Conservation (phyloP, 2,329 filamentous ascomycete species). For the Sarocladium strictum region DNA sequence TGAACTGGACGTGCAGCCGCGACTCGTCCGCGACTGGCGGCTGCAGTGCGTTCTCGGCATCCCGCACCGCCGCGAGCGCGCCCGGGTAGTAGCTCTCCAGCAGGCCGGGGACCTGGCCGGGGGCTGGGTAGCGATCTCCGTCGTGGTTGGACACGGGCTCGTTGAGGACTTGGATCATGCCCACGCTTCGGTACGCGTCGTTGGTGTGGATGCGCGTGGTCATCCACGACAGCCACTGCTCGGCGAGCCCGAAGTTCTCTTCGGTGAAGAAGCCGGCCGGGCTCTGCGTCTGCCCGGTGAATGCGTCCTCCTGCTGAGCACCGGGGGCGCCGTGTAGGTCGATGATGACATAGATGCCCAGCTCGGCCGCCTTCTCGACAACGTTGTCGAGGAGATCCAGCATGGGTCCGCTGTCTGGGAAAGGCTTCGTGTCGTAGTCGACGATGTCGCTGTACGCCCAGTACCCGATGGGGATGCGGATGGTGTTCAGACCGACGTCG, state of each 20-base stretch:
- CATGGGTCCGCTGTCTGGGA: conserved; percentile 19
- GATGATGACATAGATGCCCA: conserved; percentile 47
- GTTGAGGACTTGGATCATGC: conserved; percentile 54
- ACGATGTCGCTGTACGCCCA: conserved; percentile 48
- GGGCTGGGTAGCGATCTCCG: conserved; percentile 17
- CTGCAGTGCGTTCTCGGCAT: conserved; percentile 15
- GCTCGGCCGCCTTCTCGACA: conserved; percentile 40
- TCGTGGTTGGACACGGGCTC: conserved; percentile 38
- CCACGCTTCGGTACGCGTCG: conserved; percentile 45
- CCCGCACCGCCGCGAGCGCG: conserved; percentile 18
- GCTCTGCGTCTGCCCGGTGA: conserved; percentile 33
- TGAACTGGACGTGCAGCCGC: conserved; percentile 39
- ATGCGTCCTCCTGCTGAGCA: conserved; percentile 37
- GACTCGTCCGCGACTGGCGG: conserved; percentile 12
- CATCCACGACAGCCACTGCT: conserved; percentile 51
- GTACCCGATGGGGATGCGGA: conserved; percentile 50
- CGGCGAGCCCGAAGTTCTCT: conserved; percentile 50
- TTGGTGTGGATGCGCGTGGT: conserved; percentile 44
- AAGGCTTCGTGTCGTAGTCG: conserved; percentile 17
- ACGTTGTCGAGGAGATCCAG: conserved; percentile 39
- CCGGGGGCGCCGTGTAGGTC: conserved; percentile 47
- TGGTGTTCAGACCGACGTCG: conserved; percentile 44
- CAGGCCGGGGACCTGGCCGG: conserved; percentile 17
- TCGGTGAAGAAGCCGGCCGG: conserved; percentile 46
- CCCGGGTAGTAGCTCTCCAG: conserved; percentile 17